Evolutionary conservation across 1,284 basidiomycete species (phyloP), one percentile per base, ranked within the genome.

Genomic region (Fomitopsis schrenkii): DNA sequence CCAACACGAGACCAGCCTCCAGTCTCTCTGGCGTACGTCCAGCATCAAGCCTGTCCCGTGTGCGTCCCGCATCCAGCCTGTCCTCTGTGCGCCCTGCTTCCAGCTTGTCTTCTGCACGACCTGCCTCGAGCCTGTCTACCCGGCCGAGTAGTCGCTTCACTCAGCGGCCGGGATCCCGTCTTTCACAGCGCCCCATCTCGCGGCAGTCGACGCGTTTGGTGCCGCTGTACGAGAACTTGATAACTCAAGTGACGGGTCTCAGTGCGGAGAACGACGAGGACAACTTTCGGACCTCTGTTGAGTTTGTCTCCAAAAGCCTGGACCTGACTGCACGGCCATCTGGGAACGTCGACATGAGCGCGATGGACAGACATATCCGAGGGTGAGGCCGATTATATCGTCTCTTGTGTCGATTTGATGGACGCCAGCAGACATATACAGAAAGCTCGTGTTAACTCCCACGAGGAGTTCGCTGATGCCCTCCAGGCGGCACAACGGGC

Each of bases 361-460:
- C 73, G 5, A 79, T 87, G 53, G 82, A 87, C 63, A 79, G 76
- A 53, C 82, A 82, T 58, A 78, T 92, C 63, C 77, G 76, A 74
- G 84, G 84, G 88, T 89, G 74, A 46, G 75, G 64, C 44, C 44
- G 22, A 57, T 36, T 35, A 10, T 12, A 48, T 62, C 26, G 17
- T 5, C 44, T 57, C 56, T 48, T 55, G 60, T 53, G 26, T 55
- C 57, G 45, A 63, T 57, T n/a, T 58, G 17, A 57, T 44, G 60
- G 55, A 59, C n/a, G 19, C 28, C 26, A 53, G n/a, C n/a, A 68
- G 65, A 14, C 83, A 80, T 70, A 74, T 80, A 22, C 77, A 87
- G 70, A 92, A 91, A 71, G 87, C 88, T n/a, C 81, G 83, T 38
- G 82, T 93, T 59, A 83, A 87, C 62, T 82, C 83, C 14, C 77